Evolutionary conservation across 1,284 basidiomycete species (phyloP).

Genomic region (Tilletia setariae): DNA sequence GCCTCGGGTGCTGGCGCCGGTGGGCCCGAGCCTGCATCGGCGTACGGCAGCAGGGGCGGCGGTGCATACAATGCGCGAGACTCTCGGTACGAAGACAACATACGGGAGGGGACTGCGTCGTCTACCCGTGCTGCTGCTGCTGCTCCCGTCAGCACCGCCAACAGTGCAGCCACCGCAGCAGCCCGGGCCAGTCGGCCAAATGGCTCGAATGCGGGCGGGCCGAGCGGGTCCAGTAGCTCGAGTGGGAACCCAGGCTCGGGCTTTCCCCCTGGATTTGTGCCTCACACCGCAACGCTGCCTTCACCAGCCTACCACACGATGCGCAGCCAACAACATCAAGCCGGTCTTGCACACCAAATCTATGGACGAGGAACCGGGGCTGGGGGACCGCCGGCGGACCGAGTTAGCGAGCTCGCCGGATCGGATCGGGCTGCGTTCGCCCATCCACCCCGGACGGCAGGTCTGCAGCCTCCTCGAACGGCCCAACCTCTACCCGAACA

Average conservation of each 20-base stretch:
- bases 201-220: not conserved
- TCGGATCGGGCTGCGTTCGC: not conserved
- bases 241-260: slow-evolving; percentile 2
- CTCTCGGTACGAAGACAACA: not conserved
- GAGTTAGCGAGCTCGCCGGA: not conserved
- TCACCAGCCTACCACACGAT: slow-evolving; percentile 50
- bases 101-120: not conserved
- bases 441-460: slow-evolving; percentile 22
- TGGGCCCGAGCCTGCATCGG: not conserved
- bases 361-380: slow-evolving; percentile 21
- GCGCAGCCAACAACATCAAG: slow-evolving; percentile 27
- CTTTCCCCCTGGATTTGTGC: slow-evolving; percentile 28
- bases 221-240: not conserved
- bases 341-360: slow-evolving; percentile 1
- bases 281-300: slow-evolving; percentile 43
- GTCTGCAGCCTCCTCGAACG: slow-evolving; percentile 22
- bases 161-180: not conserved
- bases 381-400: slow-evolving; percentile 22
- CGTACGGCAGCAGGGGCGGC: not conserved
- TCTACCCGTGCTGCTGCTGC: not conserved
- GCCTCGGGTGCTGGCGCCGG: not conserved
- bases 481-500: slow-evolving; percentile 33
- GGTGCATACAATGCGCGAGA: not conserved
- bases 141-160: not conserved
- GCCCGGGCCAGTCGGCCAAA: not conserved